phyloP scores from a whole-genome alignment of 2,329 filamentous ascomycete species.

The Colletotrichum tropicicola region DNA sequence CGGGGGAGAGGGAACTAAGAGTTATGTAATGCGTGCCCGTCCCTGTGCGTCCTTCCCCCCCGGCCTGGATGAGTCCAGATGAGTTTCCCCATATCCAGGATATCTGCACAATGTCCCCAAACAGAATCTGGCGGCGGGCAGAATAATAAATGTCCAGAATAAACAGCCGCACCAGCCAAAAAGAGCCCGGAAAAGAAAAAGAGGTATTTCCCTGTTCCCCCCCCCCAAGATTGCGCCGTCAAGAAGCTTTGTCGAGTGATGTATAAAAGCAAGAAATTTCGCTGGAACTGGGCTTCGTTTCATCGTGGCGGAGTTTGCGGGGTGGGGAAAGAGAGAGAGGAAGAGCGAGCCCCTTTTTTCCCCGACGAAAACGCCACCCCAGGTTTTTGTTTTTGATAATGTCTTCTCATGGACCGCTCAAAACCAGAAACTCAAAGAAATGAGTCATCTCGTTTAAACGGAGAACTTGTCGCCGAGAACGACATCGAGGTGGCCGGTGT shows the following conservation, averaged over 20 bases:
- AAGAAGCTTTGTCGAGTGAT: conserved; percentile 10
- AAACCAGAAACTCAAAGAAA: neutral
- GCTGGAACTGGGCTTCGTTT: conserved; percentile 10
- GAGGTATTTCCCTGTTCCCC: conserved; percentile 15
- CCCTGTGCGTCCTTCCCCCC: no score
- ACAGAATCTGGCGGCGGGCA: conserved; percentile 9
- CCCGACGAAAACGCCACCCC: conserved; percentile 16
- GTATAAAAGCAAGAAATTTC: neutral
- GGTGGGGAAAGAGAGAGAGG: neutral
- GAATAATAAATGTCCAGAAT: neutral
- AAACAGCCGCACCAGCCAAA: conserved; percentile 7
- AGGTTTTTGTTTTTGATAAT: neutral
- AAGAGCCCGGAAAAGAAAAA: conserved; percentile 6
- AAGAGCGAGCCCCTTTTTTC: neutral
- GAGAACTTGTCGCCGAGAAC: conserved; percentile 40
- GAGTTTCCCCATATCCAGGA: neutral
- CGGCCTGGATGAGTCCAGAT: no score
- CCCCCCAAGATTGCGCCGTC: conserved; percentile 26
- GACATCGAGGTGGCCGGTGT: conserved; percentile 39
- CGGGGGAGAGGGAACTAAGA: neutral
- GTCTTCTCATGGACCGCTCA: no score
- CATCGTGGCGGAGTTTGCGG: conserved; percentile 22
- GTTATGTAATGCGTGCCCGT: no score
- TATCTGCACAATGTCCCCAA: conserved; percentile 27
- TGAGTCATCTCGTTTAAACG: neutral